Conservation (phyloP, 1,284 basidiomycete species). For the Mycena sp. region DNA sequence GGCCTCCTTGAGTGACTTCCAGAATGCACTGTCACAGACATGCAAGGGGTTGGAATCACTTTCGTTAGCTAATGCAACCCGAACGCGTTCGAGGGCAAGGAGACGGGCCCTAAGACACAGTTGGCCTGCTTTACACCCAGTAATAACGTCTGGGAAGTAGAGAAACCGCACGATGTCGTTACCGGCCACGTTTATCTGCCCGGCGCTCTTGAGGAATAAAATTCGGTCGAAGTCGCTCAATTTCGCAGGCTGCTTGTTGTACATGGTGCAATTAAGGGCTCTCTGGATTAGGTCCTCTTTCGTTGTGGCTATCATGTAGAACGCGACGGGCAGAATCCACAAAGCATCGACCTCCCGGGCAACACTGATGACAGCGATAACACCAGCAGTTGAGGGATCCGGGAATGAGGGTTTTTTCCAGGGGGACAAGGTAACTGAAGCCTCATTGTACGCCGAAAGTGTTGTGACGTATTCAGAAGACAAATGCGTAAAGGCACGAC, state of each 20-base stretch:
- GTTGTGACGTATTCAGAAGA: neutral
- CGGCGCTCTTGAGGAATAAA: neutral
- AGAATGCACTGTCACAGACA: neutral
- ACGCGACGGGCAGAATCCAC: conserved; percentile 17
- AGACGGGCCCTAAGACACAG: neutral
- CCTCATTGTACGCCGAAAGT: conserved; percentile 37
- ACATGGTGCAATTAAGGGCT: neutral
- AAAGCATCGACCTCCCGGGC: conserved; percentile 9
- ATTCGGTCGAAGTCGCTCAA: neutral
- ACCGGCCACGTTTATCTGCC: neutral
- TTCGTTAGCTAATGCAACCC: neutral
- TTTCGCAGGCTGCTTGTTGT: neutral
- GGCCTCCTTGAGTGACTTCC: neutral
- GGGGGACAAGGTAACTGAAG: conserved; percentile 47
- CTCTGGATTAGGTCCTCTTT: neutral
- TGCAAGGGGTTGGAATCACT: neutral
- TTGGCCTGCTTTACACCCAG: neutral
- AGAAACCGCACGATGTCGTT: neutral
- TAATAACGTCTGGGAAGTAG: neutral
- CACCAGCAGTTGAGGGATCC: conserved; percentile 38
- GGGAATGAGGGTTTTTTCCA: conserved; percentile 42
- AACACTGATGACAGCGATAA: neutral
- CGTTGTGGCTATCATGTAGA: neutral
- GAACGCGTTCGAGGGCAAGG: neutral
- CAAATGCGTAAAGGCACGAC: conserved; percentile 9